phyloP scores from a whole-genome alignment of 129 eudicot species.

The Smallanthus sonchifolius region DNA sequence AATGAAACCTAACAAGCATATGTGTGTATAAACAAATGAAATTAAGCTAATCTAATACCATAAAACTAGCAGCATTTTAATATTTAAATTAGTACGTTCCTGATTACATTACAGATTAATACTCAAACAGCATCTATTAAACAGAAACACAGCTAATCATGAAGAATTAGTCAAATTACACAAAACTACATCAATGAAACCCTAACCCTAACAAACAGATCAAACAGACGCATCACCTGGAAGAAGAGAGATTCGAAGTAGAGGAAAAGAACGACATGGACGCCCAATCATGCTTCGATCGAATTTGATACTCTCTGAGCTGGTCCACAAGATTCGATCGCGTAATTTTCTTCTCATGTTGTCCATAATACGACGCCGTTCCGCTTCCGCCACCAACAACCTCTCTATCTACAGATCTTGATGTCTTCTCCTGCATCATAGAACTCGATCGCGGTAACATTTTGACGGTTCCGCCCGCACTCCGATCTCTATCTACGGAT shows the following conservation, averaged over 20 bases:
- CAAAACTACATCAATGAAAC: conserved; percentile 1
- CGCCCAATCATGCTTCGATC: conserved; percentile 95
- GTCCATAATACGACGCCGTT: conserved; percentile 25
- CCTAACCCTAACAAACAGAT: not conserved
- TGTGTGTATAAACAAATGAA: not conserved
- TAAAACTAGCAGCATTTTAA: not conserved
- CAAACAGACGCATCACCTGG: conserved; percentile 45
- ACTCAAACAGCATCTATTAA: not conserved
- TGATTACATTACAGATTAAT: not conserved
- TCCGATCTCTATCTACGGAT: conserved; percentile 27
- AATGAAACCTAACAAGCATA: conserved; percentile 6
- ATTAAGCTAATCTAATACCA: not conserved
- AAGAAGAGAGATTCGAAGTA: conserved; percentile 65
- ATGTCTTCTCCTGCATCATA: conserved; percentile 12
- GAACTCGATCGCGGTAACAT: conserved; percentile 36
- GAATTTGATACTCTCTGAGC: conserved; percentile 89
- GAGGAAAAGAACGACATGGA: conserved; percentile 91
- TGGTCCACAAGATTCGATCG: conserved; percentile 91
- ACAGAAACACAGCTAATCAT: not conserved
- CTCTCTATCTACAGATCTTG: conserved; percentile 25
- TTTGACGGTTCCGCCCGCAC: conserved; percentile 17
- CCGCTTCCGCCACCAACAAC: conserved; percentile 17
- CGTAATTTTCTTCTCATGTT: conserved; percentile 51
- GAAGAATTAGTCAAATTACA: not conserved
- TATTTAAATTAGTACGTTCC: not conserved